Base-by-base conservation (phyloP, 208 protist genomes). In the Giardia duodenalis region DNA sequence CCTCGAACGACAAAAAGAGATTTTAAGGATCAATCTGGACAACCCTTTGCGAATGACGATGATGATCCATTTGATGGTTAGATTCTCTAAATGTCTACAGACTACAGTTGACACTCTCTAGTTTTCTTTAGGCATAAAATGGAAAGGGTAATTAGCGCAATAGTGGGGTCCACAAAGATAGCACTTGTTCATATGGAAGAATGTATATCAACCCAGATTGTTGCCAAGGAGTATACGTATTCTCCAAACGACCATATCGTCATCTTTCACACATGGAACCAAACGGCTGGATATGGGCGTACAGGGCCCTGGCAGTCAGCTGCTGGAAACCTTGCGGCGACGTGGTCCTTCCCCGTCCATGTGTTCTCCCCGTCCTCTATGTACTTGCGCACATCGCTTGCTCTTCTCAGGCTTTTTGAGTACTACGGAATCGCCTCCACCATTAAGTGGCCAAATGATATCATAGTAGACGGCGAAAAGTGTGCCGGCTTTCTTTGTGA, bases 391-490 rank as follows among this genome's bases (percentile, higher is more conserved):
- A 30, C 57, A 30, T 39, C 57, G 30, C 19, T 76, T 39, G 57
- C 57, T 39, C 19, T 76, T 39, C 30, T 10, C 19, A 76, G 57
- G 30, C 10, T 76, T 10, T 76, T 76, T 10, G 30, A 76, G 57
- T 10, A 76, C 19, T 76, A 76, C 30, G 57, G 57, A 76, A 30
- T 76, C 10, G 10, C 57, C 57, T 10, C 57, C 57, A 30, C 57
- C 19, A 76, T 76, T 30, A 76, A 76, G 57, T 76, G 57, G 57
- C 57, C 57, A 76, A 76, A 76, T 76, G 57, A 76, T 76, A 30
- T 76, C 57, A 76, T 76, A 39, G 57, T 76, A 30, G 57, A 30
- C 10, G 30, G 57, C 19, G 19, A 76, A 30, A 76, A 76, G 57
- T 76, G 57, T 30, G 57, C 57, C 57, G 57, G 57, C 10, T 39